phyloP scores from a whole-genome alignment of 441 rosid genomes.

The Erodium trifolium region DNA sequence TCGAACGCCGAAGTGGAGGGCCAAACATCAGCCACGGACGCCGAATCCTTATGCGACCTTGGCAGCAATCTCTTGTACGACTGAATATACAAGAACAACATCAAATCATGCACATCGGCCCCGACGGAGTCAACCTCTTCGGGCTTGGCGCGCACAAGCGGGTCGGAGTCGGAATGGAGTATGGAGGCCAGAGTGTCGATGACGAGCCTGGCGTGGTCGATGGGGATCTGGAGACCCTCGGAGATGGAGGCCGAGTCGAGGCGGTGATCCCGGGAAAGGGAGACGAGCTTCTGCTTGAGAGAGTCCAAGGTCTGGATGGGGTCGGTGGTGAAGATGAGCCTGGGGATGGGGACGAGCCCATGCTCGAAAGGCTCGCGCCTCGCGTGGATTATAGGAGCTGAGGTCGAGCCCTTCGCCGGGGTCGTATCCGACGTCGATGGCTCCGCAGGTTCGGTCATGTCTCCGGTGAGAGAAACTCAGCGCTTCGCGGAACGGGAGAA shows the following conservation, averaged over 20 bases:
- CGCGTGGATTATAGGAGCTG: constrained; percentile 48
- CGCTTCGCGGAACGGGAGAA: no score
- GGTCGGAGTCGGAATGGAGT: constrained; percentile 67
- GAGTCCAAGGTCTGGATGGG: constrained; percentile 66
- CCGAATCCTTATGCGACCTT: constrained; percentile 83
- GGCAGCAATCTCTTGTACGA: constrained; percentile 86
- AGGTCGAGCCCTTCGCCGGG: constrained; percentile 30
- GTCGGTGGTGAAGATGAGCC: constrained; percentile 66
- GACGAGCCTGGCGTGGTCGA: constrained; percentile 73
- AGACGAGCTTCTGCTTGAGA: constrained; percentile 48
- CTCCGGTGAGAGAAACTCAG: not conserved
- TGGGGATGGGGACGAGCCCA: constrained; percentile 88
- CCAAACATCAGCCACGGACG: constrained; percentile 94
- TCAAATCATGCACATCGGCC: constrained; percentile 77
- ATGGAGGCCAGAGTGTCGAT: constrained; percentile 82
- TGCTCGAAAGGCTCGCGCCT: constrained; percentile 89
- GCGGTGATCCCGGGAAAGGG: constrained; percentile 33
- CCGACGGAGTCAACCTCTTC: constrained; percentile 54
- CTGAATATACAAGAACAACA: constrained; percentile 77
- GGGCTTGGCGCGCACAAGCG: constrained; percentile 43
- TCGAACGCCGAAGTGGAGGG: constrained; percentile 98
- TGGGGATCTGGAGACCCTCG: constrained; percentile 79
- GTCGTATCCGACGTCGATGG: constrained; percentile 15
- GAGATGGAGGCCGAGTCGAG: constrained; percentile 54
- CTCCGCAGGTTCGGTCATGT: constrained; percentile 60